Percentiles rank a stretch among this genome's conserved stretches.
Evolutionary conservation across 192 early-diverging fungal species (phyloP).

Genomic region (Coemansia sp.): DNA sequence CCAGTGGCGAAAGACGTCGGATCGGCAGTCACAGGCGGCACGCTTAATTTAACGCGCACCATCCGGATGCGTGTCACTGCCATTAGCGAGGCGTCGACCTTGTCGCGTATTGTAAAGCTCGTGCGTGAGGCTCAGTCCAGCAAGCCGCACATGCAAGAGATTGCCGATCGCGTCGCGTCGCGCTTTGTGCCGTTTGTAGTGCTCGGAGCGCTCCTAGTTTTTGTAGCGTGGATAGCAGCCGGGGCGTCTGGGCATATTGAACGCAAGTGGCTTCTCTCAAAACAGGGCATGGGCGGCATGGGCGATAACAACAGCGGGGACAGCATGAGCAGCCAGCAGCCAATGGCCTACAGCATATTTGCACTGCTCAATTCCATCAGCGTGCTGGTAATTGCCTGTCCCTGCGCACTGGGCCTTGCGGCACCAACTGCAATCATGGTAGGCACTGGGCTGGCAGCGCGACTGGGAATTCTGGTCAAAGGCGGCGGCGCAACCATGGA

Average conservation of each 20-base stretch:
- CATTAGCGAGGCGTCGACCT: conserved; percentile 83
- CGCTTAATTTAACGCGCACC: conserved; percentile 80
- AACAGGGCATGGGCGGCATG: conserved; percentile 51
- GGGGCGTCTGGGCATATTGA: conserved; percentile 38
- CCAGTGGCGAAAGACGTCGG: conserved; percentile 72
- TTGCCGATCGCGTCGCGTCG: conserved; percentile 84
- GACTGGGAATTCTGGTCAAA: conserved; percentile 93
- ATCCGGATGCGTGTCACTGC: conserved; percentile 80
- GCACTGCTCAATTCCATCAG: conserved; percentile 71
- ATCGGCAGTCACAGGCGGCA: conserved; percentile 83
- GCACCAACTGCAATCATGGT: conserved; percentile 99
- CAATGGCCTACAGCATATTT: conserved; percentile 54
- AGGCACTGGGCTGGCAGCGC: conserved; percentile 90
- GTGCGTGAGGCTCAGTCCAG: conserved; percentile 91
- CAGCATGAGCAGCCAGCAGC: conserved; percentile 21
- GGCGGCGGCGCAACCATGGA: conserved; percentile 84
- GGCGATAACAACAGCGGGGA: conserved; percentile 10
- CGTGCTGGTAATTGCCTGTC: conserved; percentile 97
- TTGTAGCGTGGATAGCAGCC: conserved; percentile 71
- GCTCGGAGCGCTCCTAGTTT: conserved; percentile 66
- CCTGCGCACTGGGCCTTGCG: conserved; percentile 92
- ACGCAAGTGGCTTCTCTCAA: conserved; percentile 33
- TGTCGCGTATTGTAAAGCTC: conserved; percentile 87
- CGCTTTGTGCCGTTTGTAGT: conserved; percentile 91
- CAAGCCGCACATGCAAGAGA: conserved; percentile 90